A percentile compares a stretch with the other conserved stretches of the same genome.
phyloP scores from a whole-genome alignment of 2,329 filamentous ascomycete genomes.

The Cordyceps cicadae region DNA sequence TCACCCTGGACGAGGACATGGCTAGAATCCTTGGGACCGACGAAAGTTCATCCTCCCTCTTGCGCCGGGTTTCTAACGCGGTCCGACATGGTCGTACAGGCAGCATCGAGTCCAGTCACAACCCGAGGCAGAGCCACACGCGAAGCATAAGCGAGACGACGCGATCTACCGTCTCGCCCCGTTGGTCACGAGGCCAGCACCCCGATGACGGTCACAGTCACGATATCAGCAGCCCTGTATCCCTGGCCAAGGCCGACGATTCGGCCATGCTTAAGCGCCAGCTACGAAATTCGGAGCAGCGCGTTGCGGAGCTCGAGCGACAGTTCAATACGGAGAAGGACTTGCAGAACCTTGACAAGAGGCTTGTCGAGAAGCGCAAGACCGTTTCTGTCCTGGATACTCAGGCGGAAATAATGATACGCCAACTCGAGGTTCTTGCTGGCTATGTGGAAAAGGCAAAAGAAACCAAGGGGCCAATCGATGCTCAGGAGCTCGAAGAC shows the following conservation, averaged over 20 bases:
- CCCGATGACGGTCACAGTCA: constrained; percentile 44
- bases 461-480: constrained; percentile 69
- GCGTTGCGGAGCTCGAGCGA: constrained; percentile 78
- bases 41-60: constrained; percentile 67
- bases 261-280: constrained; percentile 62
- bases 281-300: constrained; percentile 71
- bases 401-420: constrained; percentile 90
- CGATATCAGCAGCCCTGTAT: constrained; percentile 66
- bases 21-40: constrained; percentile 76
- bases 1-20: constrained; percentile 94
- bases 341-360: constrained; percentile 72
- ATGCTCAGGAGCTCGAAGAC: constrained; percentile 75
- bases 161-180: constrained; percentile 53
- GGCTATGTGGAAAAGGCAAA: constrained; percentile 84
- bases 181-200: constrained; percentile 62
- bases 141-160: constrained; percentile 62
- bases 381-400: constrained; percentile 92
- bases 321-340: constrained; percentile 60
- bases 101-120: constrained; percentile 55
- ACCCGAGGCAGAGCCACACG: constrained; percentile 40
- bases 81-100: constrained; percentile 87
- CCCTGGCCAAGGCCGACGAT: constrained; percentile 57
- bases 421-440: constrained; percentile 80
- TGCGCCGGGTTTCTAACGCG: constrained; percentile 85
- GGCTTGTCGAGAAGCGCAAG: constrained; percentile 84